Base-by-base conservation (phyloP, 768 basidiomycete genomes). In the Russula sp. region DNA sequence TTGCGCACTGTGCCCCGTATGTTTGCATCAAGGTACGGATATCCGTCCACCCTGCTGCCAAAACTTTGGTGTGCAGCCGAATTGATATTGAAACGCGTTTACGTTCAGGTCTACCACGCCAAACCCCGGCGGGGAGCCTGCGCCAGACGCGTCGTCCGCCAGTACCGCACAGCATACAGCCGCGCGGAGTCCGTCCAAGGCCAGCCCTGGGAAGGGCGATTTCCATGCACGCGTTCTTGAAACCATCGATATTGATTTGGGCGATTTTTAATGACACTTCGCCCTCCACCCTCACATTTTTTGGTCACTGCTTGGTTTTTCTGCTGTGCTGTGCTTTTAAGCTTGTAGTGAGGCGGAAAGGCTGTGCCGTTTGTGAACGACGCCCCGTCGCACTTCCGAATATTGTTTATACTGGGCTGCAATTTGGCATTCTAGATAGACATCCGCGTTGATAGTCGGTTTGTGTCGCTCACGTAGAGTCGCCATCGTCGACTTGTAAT, bases 171-270 rank as follows among this genome's bases (percentile, higher is more conserved):
- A 70, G 31, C 42, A 66, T 20, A 20, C 49, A 11, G 52, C 66
- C 6, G 58, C 69, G 6, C 57, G 69, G 37, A 68, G 68, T 58
- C 70, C 75, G 55, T 70, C 71, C 42, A 55, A 69, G 31, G 52
- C 45, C 31, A 40, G 69, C 3, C 69, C 74, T 37, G 68, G 73
- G 62, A 80, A 80, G 69, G 75, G 76, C 20, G 77, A 79, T 39
- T 77, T 87, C 57, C 84, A 86, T 70, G 77, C 81, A 6, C 76
- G 80, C 20, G 72, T 89, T 44, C 80, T 88, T 66, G 84, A 87
- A 53, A 79, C 79, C 34, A 79, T 91, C 67, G 88, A 91, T 66
- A 79, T 91, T 63, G 88, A 91, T 72, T 76, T 91, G 50, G 89
- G 89, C 55, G 89, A 91, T 73, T 91, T 91, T 73, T 91, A 58